Percentiles rank a stretch among this genome's conserved stretches.
These are phyloP conservation scores for Chaetomium fimeti DNA, from an alignment of 495 filamentous ascomycete genomes.

Conservation along the genomic window DNA sequence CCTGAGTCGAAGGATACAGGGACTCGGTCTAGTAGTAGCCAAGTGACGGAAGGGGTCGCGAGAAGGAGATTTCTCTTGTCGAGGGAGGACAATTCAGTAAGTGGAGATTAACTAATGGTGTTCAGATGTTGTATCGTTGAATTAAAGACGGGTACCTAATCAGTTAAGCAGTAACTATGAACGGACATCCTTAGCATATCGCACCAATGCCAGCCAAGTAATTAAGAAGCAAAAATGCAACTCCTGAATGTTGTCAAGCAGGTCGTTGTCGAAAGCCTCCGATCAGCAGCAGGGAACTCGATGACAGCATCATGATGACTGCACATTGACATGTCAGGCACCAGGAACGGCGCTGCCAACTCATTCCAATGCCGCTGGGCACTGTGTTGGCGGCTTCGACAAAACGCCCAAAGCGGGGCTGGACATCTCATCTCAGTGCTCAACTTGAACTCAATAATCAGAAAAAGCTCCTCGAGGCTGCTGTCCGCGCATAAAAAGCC, in stretches of 20 bases:
- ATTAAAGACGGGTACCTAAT: too few species aligned
- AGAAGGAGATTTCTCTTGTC: slow-evolving; percentile 20
- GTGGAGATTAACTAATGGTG: background rate
- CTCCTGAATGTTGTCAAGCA: too few species aligned
- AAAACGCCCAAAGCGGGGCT: background rate
- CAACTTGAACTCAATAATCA: background rate
- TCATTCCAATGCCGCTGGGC: background rate
- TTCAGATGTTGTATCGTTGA: background rate
- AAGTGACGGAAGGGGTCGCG: slow-evolving; percentile 27
- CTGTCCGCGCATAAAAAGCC: too few species aligned
- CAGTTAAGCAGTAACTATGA: too few species aligned
- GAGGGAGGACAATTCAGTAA: background rate
- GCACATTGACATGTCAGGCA: background rate
- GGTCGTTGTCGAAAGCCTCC: background rate
- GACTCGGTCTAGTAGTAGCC: slow-evolving; percentile 47
- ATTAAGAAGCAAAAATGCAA: too few species aligned
- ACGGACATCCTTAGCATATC: too few species aligned
- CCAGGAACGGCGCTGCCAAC: slow-evolving; percentile 1
- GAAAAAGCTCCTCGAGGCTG: too few species aligned
- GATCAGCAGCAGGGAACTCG: too few species aligned
- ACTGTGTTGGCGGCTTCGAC: slow-evolving; percentile 7
- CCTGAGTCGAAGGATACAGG: slow-evolving; percentile 41
- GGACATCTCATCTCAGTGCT: background rate
- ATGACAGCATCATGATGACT: background rate
- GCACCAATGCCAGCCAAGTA: too few species aligned